Evolutionary conservation across 2,329 filamentous ascomycete species (phyloP), one percentile per base, ranked within the genome.

Genomic region (Aspergillus arachidicola): DNA sequence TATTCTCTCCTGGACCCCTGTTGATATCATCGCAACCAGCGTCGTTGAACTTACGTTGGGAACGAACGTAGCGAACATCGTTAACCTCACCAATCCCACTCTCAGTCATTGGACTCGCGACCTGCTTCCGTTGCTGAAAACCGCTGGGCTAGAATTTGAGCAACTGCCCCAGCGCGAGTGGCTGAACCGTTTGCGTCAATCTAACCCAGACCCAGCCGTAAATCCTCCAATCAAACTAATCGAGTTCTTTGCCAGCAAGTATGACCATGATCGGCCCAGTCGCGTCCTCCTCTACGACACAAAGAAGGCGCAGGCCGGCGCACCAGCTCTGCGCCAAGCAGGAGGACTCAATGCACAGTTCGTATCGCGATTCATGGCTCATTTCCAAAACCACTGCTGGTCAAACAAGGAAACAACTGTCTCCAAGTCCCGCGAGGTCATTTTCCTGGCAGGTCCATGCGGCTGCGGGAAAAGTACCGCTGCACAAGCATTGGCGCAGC

Each of bases 401-500:
- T 41, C 56, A 19, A 26, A 0, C 7, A 46, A 46, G 43, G 36
- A 45, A 0, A 21, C 34, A 10, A 2, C 45, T 41, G 4, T 9
- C 41, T 7, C 26, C 26, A 19, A 23, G 6, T 14, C 58, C 26
- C 63, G 67, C 1, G 63, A 69, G 34, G 56, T 70, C 16, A 61
- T 71, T 16, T 66, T 70, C 66, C 80, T 85, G 32, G 84, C 82
- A 23, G 84, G 83, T 6, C 83, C 83, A 23, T 83, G 83, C 58
- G 84, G 84, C 41, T 84, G 83, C 66, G 83, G 83, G 32, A 86
- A 86, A 76, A 85, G 80, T 62, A 84, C 82, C 9, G 79, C 84
- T 46, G 83, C 82, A 16, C 78, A 81, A 61, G 76, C 77, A 57
- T 74, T 86, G 12, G 75, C 82, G 9, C 68, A 78, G 19, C 74